These are phyloP conservation scores for Abortiporus biennis DNA, from an alignment of 1,284 basidiomycete species.

Conservation along the genomic window DNA sequence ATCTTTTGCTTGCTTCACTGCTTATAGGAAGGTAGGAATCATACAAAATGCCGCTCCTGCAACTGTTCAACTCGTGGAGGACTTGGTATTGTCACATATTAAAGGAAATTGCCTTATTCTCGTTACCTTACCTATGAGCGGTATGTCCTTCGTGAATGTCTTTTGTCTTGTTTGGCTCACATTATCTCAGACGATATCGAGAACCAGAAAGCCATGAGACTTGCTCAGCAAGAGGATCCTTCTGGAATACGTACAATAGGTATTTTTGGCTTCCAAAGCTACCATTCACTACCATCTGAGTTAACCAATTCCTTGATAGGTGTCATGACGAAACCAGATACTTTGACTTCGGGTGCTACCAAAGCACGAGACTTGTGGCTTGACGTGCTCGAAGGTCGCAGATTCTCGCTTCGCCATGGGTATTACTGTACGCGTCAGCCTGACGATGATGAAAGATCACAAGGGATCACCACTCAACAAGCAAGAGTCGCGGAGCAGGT, in stretches of 20 bases:
- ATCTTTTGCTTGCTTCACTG: not conserved
- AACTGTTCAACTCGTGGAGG: conserved; percentile 37
- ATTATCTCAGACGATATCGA: conserved; percentile 52
- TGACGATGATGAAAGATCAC: conserved; percentile 46
- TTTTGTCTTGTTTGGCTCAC: not conserved
- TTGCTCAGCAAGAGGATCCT: conserved; percentile 49
- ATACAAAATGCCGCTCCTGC: conserved; percentile 45
- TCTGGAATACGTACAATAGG: conserved; percentile 54
- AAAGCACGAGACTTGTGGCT: conserved; percentile 39
- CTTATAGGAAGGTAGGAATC: conserved; percentile 32
- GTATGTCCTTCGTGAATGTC: conserved; percentile 24
- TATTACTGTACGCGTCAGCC: conserved; percentile 68
- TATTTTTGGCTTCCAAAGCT: conserved; percentile 14
- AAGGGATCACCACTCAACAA: conserved; percentile 28
- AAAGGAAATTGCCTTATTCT: conserved; percentile 40
- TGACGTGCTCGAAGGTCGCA: conserved; percentile 44
- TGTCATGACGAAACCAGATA: conserved; percentile 65
- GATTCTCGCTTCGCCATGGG: conserved; percentile 43
- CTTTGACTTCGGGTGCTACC: conserved; percentile 37
- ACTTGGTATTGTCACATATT: conserved; percentile 42
- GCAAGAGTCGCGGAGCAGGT: conserved; percentile 33
- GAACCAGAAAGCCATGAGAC: conserved; percentile 49
- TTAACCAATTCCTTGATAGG: conserved; percentile 26
- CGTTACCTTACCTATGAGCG: conserved; percentile 56
- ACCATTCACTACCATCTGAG: not conserved